Evolutionary conservation across 306 rosid species (phyloP), one percentile per base, ranked within the genome.

Genomic region (Carpinus viminea): DNA sequence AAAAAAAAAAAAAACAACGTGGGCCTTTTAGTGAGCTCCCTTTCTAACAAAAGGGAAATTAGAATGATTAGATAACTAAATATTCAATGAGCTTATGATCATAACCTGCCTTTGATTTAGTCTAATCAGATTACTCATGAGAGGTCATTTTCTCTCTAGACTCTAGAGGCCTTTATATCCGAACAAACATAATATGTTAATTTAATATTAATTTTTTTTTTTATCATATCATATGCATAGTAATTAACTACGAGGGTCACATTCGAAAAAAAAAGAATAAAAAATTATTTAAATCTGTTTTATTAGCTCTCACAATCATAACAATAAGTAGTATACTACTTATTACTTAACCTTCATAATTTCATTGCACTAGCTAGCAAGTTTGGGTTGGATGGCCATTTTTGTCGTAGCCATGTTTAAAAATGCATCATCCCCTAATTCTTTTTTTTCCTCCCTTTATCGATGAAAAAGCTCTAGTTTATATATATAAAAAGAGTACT

Each of bases 11-110:
- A 62, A 66, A 59, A 84, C 26, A 83, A 79, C 80, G 68, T 81
- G 84, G 81, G 70, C 68, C 83, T 78, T 76, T 46, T 78, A 12
- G 45, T 10, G 62, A 88, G 80, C 87, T 76, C 82, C 73, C 81
- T 85, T 85, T 65, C 81, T 81, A 81, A 75, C 79, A 82, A 88
- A 88, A 83, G 81, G 81, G 72, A 74, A 79, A 72, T 61, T 79
- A 10, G 82, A 79, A 90, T 92, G 83, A 90, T 88, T 79, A 78
- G 84, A 41, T 76, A 41, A 79, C 81, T 78, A 81, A 81, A 84
- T 84, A 84, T 83, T 88, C 90, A 90, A 85, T 90, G 83, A 79
- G 70, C 81, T 84, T 74, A 88, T 24, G 26, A 24, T 89, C 83
- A 83, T 80, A 82, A 73, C 86, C 78, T 74, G 51, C 79, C 64